Evolutionary conservation across 1,139 yeast species (phyloP).

Genomic region (Meyerozyma guilliermondii): DNA sequence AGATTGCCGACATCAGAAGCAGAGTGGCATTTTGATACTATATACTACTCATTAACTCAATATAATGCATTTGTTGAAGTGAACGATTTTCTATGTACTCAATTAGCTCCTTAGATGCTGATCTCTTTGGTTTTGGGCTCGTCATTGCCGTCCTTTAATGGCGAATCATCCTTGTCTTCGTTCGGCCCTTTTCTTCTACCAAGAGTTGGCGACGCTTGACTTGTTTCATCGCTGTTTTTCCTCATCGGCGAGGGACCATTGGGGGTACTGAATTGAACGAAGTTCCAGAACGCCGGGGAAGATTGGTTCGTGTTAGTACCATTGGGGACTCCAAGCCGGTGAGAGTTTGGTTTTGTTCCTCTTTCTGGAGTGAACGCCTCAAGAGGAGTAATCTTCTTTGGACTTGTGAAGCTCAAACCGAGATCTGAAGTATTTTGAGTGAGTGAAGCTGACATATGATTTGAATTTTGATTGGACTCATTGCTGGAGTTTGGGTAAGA

Average conservation of each 20-base stretch:
- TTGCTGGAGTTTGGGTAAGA: constrained; percentile 9
- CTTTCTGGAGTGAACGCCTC: constrained; percentile 85
- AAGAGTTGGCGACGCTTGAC: constrained; percentile 38
- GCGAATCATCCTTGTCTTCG: constrained; percentile 3
- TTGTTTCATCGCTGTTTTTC: constrained; percentile 34
- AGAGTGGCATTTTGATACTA: constrained; percentile 34
- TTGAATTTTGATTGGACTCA: constrained; percentile 2
- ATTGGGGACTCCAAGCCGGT: constrained; percentile 15
- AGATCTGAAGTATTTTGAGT: constrained; percentile 24
- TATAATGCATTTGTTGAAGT: constrained; percentile 1
- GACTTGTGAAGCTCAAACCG: constrained; percentile 39
- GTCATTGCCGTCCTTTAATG: not conserved
- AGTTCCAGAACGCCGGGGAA: constrained; percentile 76
- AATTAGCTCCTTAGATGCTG: not conserved
- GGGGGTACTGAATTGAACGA: constrained; percentile 73
- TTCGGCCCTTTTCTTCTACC: constrained; percentile 20
- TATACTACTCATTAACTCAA: not conserved
- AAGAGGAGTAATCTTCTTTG: constrained; percentile 57
- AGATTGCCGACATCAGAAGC: constrained; percentile 54
- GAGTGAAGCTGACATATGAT: constrained; percentile 16
- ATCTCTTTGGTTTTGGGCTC: constrained; percentile 1
- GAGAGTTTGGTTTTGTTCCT: constrained; percentile 43
- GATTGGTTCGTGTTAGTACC: constrained; percentile 37
- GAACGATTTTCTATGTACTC: not conserved
- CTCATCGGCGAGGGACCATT: constrained; percentile 44